Percentiles rank a stretch among this genome's conserved stretches.
phyloP scores from a whole-genome alignment of 225 moss, liverwort and hornwort species.

The Neckera pumila region DNA sequence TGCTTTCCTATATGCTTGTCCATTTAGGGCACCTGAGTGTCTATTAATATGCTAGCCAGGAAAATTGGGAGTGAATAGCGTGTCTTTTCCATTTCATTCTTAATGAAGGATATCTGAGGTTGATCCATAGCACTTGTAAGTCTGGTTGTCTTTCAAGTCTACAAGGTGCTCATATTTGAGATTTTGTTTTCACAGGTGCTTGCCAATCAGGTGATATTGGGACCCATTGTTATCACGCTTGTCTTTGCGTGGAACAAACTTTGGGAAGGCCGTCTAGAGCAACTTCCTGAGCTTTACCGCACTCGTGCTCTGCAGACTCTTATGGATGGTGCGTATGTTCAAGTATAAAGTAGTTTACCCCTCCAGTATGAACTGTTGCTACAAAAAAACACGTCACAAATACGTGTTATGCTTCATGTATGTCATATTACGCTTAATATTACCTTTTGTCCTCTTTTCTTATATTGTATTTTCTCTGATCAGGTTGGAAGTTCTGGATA shows the following conservation, averaged over 20 bases:
- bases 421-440: not conserved
- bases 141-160: not conserved
- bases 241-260: slow-evolving; percentile 86
- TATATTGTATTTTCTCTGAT: not conserved
- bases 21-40: not conserved
- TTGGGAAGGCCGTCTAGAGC: slow-evolving; percentile 59
- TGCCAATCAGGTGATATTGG: slow-evolving; percentile 74
- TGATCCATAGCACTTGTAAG: not conserved
- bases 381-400: not conserved
- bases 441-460: not conserved
- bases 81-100: not conserved
- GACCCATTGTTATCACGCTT: slow-evolving; percentile 63
- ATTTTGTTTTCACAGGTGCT: slow-evolving; percentile 36
- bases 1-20: not conserved
- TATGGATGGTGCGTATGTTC: slow-evolving; percentile 38
- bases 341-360: not conserved
- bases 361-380: not conserved
- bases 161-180: not conserved
- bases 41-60: not conserved
- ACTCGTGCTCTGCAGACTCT: slow-evolving; percentile 50
- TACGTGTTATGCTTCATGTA: not conserved
- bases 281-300: slow-evolving; percentile 61
- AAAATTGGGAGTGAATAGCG: not conserved
- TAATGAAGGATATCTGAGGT: not conserved
- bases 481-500: slow-evolving; percentile 99